phyloP scores from a whole-genome alignment of 2,329 filamentous ascomycete species.

The Monosporascus sp. region DNA sequence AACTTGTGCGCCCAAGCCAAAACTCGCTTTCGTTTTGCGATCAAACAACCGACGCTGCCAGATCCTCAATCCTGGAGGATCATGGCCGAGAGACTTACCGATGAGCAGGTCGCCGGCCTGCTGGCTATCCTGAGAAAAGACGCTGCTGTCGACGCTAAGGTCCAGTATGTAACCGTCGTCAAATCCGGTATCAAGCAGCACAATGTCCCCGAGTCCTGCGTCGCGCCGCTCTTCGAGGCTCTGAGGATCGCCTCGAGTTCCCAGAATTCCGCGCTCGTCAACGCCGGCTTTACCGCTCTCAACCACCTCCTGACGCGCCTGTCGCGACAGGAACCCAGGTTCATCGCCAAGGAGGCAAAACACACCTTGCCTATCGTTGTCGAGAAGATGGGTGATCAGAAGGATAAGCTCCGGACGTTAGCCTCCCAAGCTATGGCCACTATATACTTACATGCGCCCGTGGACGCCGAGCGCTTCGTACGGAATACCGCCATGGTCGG shows the following conservation, averaged over 20 bases:
- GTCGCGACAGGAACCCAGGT: conserved; percentile 75
- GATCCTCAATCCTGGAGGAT: conserved; percentile 20
- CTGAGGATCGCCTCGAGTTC: conserved; percentile 70
- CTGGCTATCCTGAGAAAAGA: conserved; percentile 53
- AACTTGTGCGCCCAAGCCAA: conserved; percentile 3
- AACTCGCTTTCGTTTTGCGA: conserved; percentile 9
- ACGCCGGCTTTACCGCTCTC: conserved; percentile 81
- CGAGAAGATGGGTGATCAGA: conserved; percentile 82
- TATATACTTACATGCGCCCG: conserved; percentile 63
- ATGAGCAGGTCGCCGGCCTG: conserved; percentile 53
- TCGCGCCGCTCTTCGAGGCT: conserved; percentile 75
- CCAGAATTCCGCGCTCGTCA: conserved; percentile 71
- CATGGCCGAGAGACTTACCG: conserved; percentile 54
- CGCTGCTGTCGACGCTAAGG: conserved; percentile 63
- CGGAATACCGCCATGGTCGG: conserved; percentile 73
- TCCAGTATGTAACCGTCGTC: conserved; percentile 64
- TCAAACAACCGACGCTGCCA: conserved; percentile 8
- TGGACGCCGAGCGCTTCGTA: conserved; percentile 75
- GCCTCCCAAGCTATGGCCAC: conserved; percentile 73
- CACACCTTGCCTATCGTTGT: conserved; percentile 69
- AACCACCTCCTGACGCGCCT: conserved; percentile 84
- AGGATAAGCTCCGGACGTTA: conserved; percentile 75
- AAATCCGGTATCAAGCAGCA: conserved; percentile 91
- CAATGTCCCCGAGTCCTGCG: conserved; percentile 71
- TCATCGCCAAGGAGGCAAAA: conserved; percentile 63